A percentile compares a stretch with the other conserved stretches of the same genome.
phyloP scores from a whole-genome alignment of 1,284 basidiomycete species.

The Bondarzewia mesenterica region DNA sequence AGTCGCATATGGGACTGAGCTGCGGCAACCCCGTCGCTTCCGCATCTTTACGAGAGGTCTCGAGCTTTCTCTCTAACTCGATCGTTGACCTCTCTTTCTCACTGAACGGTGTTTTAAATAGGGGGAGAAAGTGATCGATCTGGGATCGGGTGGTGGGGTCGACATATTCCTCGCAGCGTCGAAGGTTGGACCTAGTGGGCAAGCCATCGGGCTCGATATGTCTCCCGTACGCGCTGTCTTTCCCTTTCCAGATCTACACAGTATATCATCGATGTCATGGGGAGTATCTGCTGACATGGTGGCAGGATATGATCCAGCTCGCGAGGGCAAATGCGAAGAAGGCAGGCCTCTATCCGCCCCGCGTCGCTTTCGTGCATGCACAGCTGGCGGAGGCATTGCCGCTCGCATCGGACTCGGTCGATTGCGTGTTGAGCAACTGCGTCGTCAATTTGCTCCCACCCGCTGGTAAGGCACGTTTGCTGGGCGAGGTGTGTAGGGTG shows the following conservation, averaged over 20 bases:
- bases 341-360: not conserved
- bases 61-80: not conserved
- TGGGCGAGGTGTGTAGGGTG: not conserved
- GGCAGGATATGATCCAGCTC: conserved; percentile 1
- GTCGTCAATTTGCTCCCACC: conserved; percentile 1
- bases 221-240: not conserved
- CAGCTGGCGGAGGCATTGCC: not conserved
- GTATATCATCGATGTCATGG: too few relatives aligned
- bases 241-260: too few relatives aligned
- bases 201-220: conserved; percentile 2
- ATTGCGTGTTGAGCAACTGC: conserved; percentile 3
- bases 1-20: conserved; percentile 3
- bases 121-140: conserved; percentile 2
- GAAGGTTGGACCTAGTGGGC: not conserved
- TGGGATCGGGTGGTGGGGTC: conserved; percentile 2
- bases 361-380: not conserved
- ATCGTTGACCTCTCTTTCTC: too few relatives aligned
- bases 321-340: not conserved
- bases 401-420: not conserved
- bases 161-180: conserved; percentile 1
- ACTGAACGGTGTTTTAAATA: not conserved
- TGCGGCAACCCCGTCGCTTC: conserved; percentile 3
- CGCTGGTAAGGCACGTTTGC: not conserved
- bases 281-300: not conserved
- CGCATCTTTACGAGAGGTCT: not conserved